Percentiles rank a stretch among this genome's conserved stretches.
These are phyloP conservation scores for Nannochloris sp. DNA, from an alignment of 139 green algal species.

Conservation along the genomic window DNA sequence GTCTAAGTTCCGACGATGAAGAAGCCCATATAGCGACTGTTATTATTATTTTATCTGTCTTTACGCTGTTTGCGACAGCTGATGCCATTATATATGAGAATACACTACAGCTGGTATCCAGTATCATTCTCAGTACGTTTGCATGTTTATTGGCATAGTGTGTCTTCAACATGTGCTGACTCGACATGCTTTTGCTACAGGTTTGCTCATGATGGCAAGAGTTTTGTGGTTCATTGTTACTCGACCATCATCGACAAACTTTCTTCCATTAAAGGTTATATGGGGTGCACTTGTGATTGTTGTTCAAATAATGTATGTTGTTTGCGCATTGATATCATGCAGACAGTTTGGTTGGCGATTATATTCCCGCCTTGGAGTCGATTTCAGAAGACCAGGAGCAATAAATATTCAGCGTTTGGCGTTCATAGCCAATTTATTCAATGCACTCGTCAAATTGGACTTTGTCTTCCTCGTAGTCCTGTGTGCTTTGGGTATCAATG, in stretches of 20 bases:
- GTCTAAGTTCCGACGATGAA: constrained; percentile 18
- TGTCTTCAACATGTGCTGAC: constrained; percentile 1
- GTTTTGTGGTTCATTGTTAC: constrained; percentile 15
- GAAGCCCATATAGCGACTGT: constrained; percentile 21
- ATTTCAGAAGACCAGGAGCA: constrained; percentile 20
- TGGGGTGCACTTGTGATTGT: constrained; percentile 11
- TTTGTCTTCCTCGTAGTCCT: constrained; percentile 6
- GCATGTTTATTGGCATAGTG: not conserved
- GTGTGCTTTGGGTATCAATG: constrained; percentile 5
- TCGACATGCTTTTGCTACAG: constrained; percentile 10
- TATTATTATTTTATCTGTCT: constrained; percentile 22
- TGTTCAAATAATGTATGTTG: constrained; percentile 11
- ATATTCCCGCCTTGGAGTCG: constrained; percentile 23
- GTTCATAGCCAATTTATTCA: constrained; percentile 4
- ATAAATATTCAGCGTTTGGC: not conserved
- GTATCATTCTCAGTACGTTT: constrained; percentile 8
- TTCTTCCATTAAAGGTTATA: constrained; percentile 16
- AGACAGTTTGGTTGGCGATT: constrained; percentile 33
- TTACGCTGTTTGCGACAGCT: constrained; percentile 12
- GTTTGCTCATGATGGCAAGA: constrained; percentile 13
- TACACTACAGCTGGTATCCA: constrained; percentile 16
- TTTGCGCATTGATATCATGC: constrained; percentile 17
- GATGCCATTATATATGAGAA: constrained; percentile 30
- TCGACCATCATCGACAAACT: not conserved
- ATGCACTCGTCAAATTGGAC: constrained; percentile 7